Conservation (phyloP, 2,329 filamentous ascomycete genomes). For the Ilyonectria destructans region DNA sequence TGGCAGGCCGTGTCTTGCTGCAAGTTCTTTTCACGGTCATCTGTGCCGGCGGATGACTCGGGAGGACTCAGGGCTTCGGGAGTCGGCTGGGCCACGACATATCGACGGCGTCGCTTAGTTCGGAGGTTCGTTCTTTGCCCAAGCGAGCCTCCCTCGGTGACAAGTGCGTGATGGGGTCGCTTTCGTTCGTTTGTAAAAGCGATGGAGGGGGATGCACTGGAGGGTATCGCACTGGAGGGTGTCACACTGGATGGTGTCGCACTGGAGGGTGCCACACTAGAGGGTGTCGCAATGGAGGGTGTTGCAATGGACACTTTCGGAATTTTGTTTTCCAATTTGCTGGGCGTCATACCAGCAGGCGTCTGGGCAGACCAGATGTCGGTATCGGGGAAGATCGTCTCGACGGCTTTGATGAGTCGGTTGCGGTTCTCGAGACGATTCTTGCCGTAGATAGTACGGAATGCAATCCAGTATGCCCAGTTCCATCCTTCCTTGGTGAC, state of each 20-base stretch:
- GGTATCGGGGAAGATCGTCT: slow-evolving; percentile 10
- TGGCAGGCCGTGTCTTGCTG: background rate
- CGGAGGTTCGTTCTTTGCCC: background rate
- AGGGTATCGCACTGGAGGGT: background rate
- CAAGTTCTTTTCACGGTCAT: too few relatives aligned
- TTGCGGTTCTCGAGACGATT: background rate
- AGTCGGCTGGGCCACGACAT: background rate
- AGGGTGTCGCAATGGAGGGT: slow-evolving; percentile 2
- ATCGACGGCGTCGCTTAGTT: background rate
- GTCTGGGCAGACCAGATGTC: slow-evolving; percentile 26
- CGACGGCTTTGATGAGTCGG: background rate
- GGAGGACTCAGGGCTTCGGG: background rate
- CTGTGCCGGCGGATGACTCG: background rate
- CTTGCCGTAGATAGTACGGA: slow-evolving; percentile 25
- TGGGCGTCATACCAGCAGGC: background rate
- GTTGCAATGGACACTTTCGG: slow-evolving; percentile 1
- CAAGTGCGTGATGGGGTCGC: background rate
- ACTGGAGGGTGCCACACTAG: background rate
- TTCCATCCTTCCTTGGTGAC: slow-evolving; percentile 23
- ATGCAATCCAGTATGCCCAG: slow-evolving; percentile 29
- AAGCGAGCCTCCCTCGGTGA: background rate
- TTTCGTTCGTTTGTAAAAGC: background rate
- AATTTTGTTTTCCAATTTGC: background rate
- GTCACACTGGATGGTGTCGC: background rate
- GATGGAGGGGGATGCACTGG: background rate